A percentile compares a stretch with the other conserved stretches of the same genome.
These are phyloP conservation scores for Blastobotrys robertii DNA, from an alignment of 805 yeast genomes.

Conservation along the genomic window DNA sequence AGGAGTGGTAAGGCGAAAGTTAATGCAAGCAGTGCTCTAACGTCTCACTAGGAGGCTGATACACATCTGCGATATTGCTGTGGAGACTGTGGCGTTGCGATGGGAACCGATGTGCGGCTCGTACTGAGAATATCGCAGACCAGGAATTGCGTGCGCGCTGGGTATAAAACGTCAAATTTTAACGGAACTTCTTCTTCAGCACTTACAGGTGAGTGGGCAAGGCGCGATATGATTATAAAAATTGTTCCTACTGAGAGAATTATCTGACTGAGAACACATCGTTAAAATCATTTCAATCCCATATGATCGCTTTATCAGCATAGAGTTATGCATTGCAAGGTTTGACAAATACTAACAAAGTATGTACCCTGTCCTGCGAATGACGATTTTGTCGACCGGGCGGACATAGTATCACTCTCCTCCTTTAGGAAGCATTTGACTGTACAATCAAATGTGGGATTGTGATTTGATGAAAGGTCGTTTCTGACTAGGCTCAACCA, in stretches of 20 bases:
- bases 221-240: conserved; percentile 12
- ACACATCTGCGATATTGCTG: not conserved
- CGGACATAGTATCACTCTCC: conserved; percentile 23
- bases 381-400: conserved; percentile 32
- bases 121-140: not conserved
- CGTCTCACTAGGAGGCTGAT: too few species aligned
- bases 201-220: not conserved
- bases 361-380: conserved; percentile 11
- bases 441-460: conserved; percentile 16
- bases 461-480: conserved; percentile 18
- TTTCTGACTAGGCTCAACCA: not conserved
- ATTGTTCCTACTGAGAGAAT: conserved; percentile 29
- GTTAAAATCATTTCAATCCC: conserved; percentile 20
- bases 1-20: too few species aligned
- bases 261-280: conserved; percentile 13
- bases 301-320: conserved; percentile 23
- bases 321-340: not conserved
- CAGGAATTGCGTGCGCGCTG: not conserved
- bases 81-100: not conserved
- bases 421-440: conserved; percentile 8
- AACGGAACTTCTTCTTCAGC: conserved; percentile 6
- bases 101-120: not conserved
- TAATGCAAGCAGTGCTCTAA: too few species aligned
- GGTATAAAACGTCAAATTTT: not conserved
- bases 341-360: not conserved